A percentile compares a stretch with the other conserved stretches of the same genome.
These are phyloP conservation scores for Rubus parviflorus DNA, from an alignment of 306 rosid species.

Conservation along the genomic window DNA sequence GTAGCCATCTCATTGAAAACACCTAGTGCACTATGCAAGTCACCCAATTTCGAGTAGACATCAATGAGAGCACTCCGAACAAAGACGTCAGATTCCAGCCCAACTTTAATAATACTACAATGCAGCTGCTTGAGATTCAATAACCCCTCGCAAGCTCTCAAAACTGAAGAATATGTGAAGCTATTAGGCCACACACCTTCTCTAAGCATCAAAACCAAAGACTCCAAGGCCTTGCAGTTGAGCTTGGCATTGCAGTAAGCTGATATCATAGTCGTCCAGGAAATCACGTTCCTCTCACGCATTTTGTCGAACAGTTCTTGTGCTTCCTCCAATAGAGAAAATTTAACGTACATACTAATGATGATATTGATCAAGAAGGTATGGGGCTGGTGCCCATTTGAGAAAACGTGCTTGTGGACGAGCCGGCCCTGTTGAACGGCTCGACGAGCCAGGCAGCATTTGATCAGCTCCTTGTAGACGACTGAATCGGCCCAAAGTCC, in stretches of 20 bases:
- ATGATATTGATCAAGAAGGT: slow-evolving; percentile 59
- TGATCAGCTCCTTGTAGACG: slow-evolving; percentile 74
- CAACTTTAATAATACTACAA: slow-evolving; percentile 55
- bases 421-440: slow-evolving; percentile 64
- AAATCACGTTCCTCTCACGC: slow-evolving; percentile 75
- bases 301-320: slow-evolving; percentile 65
- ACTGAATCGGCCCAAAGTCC: slow-evolving; percentile 56
- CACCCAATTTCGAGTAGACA: slow-evolving; percentile 71
- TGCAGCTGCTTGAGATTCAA: slow-evolving; percentile 62
- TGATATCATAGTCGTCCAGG: slow-evolving; percentile 79
- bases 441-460: slow-evolving; percentile 66
- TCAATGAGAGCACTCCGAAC: slow-evolving; percentile 78
- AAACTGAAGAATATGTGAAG: slow-evolving; percentile 78
- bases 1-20: slow-evolving; percentile 77
- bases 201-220: slow-evolving; percentile 61
- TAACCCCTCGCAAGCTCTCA: slow-evolving; percentile 67
- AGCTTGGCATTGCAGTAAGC: slow-evolving; percentile 60
- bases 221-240: slow-evolving; percentile 52
- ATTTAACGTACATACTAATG: slow-evolving; percentile 67
- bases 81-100: slow-evolving; percentile 80
- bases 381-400: slow-evolving; percentile 54
- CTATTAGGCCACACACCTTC: slow-evolving; percentile 80
- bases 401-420: slow-evolving; percentile 67
- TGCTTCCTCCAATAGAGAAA: slow-evolving; percentile 67
- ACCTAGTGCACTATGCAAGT: slow-evolving; percentile 44